Conservation (phyloP, 805 yeast species). For the Candida pseudoglaebosa region DNA sequence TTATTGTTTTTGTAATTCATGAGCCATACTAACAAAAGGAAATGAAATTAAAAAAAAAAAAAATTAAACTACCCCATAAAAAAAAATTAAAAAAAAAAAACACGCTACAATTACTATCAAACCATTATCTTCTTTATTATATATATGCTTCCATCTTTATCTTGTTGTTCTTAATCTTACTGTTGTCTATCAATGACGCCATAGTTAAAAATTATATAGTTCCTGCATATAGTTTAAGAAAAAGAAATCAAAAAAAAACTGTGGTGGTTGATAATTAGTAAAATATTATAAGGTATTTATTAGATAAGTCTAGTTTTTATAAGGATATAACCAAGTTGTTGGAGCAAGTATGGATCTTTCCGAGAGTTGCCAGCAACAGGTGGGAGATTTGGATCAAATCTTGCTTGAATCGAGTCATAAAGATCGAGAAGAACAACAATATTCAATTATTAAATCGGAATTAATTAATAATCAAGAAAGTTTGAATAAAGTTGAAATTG, state of each 20-base stretch:
- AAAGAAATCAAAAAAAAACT: background rate
- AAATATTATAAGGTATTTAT: background rate
- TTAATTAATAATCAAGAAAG: background rate
- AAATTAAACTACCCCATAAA: too few relatives aligned
- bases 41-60: too few relatives aligned
- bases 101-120: too few relatives aligned
- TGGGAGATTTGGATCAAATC: background rate
- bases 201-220: background rate
- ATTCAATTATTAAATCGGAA: background rate
- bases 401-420: background rate
- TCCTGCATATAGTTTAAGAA: background rate
- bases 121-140: too few relatives aligned
- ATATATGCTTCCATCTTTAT: too few relatives aligned
- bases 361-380: constrained; percentile 2
- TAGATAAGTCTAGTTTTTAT: background rate
- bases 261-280: constrained; percentile 1
- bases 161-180: too few relatives aligned
- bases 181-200: background rate
- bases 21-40: too few relatives aligned
- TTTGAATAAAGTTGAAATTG: background rate
- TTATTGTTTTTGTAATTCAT: too few relatives aligned
- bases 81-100: too few relatives aligned
- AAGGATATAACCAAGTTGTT: background rate
- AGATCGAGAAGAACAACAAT: background rate
- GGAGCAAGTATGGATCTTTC: constrained; percentile 3